A percentile compares a stretch with the other conserved stretches of the same genome.
phyloP scores from a whole-genome alignment of 2,329 filamentous ascomycete species.

The Neofusicoccum kwambonambiense region DNA sequence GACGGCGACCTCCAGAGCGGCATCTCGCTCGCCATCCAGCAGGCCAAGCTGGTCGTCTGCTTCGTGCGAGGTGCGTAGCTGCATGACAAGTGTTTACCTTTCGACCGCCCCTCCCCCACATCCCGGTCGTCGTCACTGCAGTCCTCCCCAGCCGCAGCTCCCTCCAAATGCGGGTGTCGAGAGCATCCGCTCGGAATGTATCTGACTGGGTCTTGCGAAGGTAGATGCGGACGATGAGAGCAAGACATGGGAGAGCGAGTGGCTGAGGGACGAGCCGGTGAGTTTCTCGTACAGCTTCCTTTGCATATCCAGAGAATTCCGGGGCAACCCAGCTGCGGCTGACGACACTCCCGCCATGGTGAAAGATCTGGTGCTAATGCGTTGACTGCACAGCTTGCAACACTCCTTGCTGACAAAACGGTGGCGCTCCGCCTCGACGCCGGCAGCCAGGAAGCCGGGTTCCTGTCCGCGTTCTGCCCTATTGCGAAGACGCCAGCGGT shows the following conservation, averaged over 20 bases:
- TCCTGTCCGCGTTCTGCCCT: constrained; percentile 78
- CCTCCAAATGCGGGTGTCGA: background rate
- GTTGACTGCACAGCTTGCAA: constrained; percentile 32
- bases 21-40: constrained; percentile 70
- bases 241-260: constrained; percentile 69
- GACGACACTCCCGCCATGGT: no score
- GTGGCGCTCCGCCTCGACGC: constrained; percentile 69
- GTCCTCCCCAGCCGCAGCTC: background rate
- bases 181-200: background rate
- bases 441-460: constrained; percentile 77
- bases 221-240: constrained; percentile 70
- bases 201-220: constrained; percentile 5
- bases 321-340: no score
- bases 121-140: background rate
- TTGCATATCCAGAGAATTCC: no score
- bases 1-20: constrained; percentile 76
- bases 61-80: constrained; percentile 69
- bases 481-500: constrained; percentile 76
- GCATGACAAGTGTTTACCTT: background rate
- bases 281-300: constrained; percentile 1
- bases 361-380: background rate
- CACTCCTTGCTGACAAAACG: constrained; percentile 60
- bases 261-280: constrained; percentile 47
- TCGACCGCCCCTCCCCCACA: background rate
- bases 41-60: constrained; percentile 77